A percentile compares a stretch with the other conserved stretches of the same genome.
Conservation (phyloP, 306 rosid genomes). For the Dalbergia cultrata region DNA sequence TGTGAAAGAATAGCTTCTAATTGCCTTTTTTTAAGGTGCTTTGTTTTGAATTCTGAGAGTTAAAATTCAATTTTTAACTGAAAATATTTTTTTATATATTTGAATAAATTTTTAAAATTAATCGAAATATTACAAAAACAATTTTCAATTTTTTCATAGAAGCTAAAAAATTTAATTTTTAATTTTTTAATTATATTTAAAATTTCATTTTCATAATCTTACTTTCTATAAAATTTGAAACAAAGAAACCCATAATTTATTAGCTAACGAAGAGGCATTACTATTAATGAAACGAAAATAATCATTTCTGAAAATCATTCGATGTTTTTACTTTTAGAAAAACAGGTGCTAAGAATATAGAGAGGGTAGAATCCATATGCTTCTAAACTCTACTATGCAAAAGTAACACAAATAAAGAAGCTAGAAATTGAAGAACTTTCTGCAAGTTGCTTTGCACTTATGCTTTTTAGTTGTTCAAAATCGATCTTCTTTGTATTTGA, state of each 20-base stretch:
- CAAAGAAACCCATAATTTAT: not conserved
- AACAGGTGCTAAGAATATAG: slow-evolving; percentile 10
- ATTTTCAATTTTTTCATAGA: too few species aligned
- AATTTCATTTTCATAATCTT: too few species aligned
- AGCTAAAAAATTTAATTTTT: too few species aligned
- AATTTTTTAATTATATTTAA: too few species aligned
- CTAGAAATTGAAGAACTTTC: not conserved
- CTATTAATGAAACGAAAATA: not conserved
- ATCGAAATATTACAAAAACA: too few species aligned
- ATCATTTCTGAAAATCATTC: not conserved
- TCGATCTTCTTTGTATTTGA: not conserved
- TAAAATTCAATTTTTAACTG: too few species aligned
- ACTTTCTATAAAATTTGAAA: not conserved
- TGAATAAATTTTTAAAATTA: too few species aligned
- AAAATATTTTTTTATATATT: too few species aligned
- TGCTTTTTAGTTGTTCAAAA: not conserved
- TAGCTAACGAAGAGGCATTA: not conserved
- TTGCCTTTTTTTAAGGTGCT: not conserved
- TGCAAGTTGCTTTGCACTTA: not conserved
- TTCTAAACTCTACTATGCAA: not conserved
- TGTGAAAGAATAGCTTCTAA: not conserved
- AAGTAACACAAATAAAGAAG: not conserved
- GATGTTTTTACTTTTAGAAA: not conserved
- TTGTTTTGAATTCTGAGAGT: too few species aligned
- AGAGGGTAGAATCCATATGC: not conserved